Evolutionary conservation across 2,329 filamentous ascomycete genomes (phyloP), one percentile per base, ranked within the genome.

Genomic region (Colletotrichum tamarilloi): DNA sequence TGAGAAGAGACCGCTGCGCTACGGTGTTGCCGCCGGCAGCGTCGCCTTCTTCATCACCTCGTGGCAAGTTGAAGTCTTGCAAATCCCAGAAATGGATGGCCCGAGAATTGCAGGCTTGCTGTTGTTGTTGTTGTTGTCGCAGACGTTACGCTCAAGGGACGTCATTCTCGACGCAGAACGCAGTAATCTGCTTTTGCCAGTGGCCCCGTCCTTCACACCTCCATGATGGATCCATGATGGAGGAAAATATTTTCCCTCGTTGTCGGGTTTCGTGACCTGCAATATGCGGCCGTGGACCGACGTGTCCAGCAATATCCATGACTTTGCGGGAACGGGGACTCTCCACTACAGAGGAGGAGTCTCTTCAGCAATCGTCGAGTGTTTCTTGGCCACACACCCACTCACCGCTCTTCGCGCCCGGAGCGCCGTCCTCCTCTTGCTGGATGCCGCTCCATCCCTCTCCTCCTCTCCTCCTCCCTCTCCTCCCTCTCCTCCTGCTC

Each of bases 321-420:
- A 32, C 28, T 30, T 24, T 63, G 60, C 42, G 49, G 42, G 19
- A 19, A 63, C 30, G 60, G 60, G 24, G 60, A 22, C 60, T 4
- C 46, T 24, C 12, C 42, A 46, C 60, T 42, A 53, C 42, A 52
- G 9, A 30, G 60, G n/a, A 30, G 26, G 42, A 24, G n/a, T 53
- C 42, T 63, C 26, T 32, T 24, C 19, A 32, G 42, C n/a, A 52
- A 32, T 30, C 42, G 42, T 46, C 42, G 42, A 30, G 14, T 28
- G 19, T 35, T 62, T 4, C 69, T 66, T 38, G 64, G 59, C 6
- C 56, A 59, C 35, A 75, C 70, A 24, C 73, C 19, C 53, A 32
- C 24, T 72, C 68, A 72, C 68, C 68, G 59, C 68, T 72, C 46
- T 68, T 64, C 72, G 58, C 56, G 56, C 32, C 62, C 19, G 55